Conservation (phyloP, 352 stramenopile species). For the Achlya hypogyna region DNA sequence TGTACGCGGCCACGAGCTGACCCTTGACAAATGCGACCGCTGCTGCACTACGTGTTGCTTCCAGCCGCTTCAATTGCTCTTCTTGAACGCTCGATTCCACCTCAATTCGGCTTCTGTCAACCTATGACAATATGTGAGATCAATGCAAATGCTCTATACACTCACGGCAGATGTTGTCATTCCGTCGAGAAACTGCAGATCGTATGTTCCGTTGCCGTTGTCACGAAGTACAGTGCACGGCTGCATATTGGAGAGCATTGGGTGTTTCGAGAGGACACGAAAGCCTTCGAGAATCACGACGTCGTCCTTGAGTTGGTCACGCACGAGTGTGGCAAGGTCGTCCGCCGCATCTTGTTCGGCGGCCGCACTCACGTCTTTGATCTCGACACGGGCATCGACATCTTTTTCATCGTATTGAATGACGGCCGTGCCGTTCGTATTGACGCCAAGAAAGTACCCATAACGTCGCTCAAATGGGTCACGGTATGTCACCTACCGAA, state of each 20-base stretch:
- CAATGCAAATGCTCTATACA: not conserved
- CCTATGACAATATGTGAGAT: not conserved
- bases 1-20: not conserved
- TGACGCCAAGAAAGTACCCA: not conserved
- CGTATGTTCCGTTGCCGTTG: not conserved
- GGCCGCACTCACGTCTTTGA: not conserved
- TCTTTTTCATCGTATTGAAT: constrained; percentile 1
- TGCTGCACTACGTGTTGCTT: not conserved
- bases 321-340: not conserved
- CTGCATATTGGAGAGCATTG: not conserved
- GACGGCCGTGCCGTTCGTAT: not conserved
- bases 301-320: not conserved
- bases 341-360: not conserved
- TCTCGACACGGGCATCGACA: not conserved
- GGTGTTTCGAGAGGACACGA: not conserved
- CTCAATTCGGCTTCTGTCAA: not conserved
- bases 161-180: not conserved
- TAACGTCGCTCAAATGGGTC: not conserved
- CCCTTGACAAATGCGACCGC: not conserved
- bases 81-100: not conserved
- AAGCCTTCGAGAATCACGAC: not conserved
- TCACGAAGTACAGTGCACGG: not conserved
- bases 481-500: not conserved
- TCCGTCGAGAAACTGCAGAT: not conserved
- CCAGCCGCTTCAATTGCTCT: not conserved